These are phyloP conservation scores for Xylaria sp. DNA, from an alignment of 2,329 filamentous ascomycete species.

Conservation along the genomic window DNA sequence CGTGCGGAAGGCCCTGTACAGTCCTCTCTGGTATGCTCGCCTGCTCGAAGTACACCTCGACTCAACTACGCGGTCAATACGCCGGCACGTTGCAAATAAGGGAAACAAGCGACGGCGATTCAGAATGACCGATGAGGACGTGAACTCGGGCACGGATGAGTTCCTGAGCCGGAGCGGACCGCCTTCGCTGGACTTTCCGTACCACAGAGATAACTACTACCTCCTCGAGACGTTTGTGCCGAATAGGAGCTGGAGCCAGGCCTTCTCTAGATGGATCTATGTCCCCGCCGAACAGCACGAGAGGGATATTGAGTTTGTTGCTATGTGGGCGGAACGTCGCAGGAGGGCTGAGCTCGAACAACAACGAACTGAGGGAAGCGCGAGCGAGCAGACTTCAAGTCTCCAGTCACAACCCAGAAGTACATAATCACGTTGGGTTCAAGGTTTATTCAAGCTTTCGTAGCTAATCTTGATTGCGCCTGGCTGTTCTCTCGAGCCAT, in stretches of 20 bases:
- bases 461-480: constrained; percentile 2
- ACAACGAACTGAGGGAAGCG: constrained; percentile 3
- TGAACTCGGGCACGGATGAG: constrained; percentile 57
- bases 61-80: constrained; percentile 58
- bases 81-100: constrained; percentile 60
- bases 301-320: constrained; percentile 51
- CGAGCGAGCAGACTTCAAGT: not conserved
- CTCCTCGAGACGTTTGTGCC: constrained; percentile 68
- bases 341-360: constrained; percentile 20
- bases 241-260: constrained; percentile 63
- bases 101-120: constrained; percentile 60
- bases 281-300: constrained; percentile 54
- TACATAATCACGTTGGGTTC: not conserved
- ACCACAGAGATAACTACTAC: constrained; percentile 68
- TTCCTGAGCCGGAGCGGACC: constrained; percentile 65
- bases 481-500: not conserved
- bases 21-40: constrained; percentile 62
- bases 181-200: constrained; percentile 63
- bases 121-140: constrained; percentile 59
- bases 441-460: not conserved
- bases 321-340: constrained; percentile 43
- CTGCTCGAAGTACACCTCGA: constrained; percentile 61
- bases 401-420: not conserved
- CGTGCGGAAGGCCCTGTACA: constrained; percentile 58
- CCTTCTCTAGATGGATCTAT: constrained; percentile 62